Evolutionary conservation across 345 rosid species (phyloP).

Genomic region (Reutealis trisperma): DNA sequence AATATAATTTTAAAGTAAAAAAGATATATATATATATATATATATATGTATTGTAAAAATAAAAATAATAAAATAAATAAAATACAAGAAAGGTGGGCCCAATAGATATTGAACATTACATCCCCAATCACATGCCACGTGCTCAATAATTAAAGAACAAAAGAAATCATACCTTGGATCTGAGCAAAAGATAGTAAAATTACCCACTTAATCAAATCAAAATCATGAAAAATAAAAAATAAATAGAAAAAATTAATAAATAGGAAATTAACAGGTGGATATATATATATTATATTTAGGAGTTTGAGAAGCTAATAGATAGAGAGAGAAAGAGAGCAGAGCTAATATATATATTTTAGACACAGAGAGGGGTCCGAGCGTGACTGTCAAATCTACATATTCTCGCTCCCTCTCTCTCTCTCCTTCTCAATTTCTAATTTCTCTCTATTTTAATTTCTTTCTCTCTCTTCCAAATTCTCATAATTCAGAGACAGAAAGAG

Average conservation of each 20-base stretch:
- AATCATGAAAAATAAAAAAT: background rate
- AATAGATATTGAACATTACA: background rate
- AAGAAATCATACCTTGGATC: constrained; percentile 26
- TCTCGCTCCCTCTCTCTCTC: constrained; percentile 43
- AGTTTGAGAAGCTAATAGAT: constrained; percentile 7
- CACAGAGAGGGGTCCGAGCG: constrained; percentile 47
- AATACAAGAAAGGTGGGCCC: constrained; percentile 18
- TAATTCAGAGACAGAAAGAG: constrained; percentile 22
- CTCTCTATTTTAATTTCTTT: constrained; percentile 27
- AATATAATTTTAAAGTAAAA: no score
- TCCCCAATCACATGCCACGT: constrained; percentile 32
- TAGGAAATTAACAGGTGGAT: constrained; percentile 22
- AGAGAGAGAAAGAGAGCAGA: constrained; percentile 41
- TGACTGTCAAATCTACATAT: constrained; percentile 70
- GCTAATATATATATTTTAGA: constrained; percentile 18
- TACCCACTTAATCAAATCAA: constrained; percentile 23
- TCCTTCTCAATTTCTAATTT: constrained; percentile 12
- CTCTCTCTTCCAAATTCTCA: constrained; percentile 27
- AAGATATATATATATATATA: no score
- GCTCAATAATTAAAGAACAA: constrained; percentile 17
- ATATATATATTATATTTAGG: constrained; percentile 21
- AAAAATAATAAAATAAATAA: no score
- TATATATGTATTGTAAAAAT: no score
- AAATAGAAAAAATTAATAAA: background rate
- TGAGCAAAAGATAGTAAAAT: constrained; percentile 21